phyloP scores from a whole-genome alignment of 345 rosid genomes.

The Linum usitatissimum region DNA sequence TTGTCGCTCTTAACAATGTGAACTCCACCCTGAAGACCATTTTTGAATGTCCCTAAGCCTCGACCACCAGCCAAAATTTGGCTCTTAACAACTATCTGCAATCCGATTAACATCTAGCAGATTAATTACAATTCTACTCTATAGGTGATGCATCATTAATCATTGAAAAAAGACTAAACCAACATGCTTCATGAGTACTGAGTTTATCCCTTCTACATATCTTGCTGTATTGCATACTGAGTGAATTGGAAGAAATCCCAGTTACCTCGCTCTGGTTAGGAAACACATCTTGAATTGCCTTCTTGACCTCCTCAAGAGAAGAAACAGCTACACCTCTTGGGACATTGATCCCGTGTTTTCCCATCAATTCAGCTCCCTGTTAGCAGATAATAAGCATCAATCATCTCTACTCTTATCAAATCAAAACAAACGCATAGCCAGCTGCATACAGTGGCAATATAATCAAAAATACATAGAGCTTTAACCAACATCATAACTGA shows the following conservation, averaged over 20 bases:
- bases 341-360: slow-evolving; percentile 80
- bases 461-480: background rate
- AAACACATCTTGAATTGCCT: slow-evolving; percentile 47
- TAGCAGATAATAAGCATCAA: slow-evolving; percentile 6
- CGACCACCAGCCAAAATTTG: slow-evolving; percentile 99
- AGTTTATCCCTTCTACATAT: background rate
- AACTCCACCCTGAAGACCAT: slow-evolving; percentile 90
- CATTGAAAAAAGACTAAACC: background rate
- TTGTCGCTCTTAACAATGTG: slow-evolving; percentile 74
- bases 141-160: background rate
- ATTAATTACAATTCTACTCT: background rate
- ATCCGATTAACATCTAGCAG: slow-evolving; percentile 9
- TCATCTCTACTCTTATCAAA: background rate
- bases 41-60: slow-evolving; percentile 87
- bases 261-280: slow-evolving; percentile 67
- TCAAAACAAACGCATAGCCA: background rate
- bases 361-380: slow-evolving; percentile 93
- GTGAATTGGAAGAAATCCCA: background rate
- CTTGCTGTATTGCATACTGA: background rate
- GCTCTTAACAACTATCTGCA: slow-evolving; percentile 92
- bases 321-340: slow-evolving; percentile 83
- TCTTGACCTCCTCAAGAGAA: slow-evolving; percentile 51
- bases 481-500: background rate
- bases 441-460: background rate
- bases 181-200: background rate